These are phyloP conservation scores for Alisma plantagoaquatica DNA, from an alignment of 106 monocot genomes.

Conservation along the genomic window DNA sequence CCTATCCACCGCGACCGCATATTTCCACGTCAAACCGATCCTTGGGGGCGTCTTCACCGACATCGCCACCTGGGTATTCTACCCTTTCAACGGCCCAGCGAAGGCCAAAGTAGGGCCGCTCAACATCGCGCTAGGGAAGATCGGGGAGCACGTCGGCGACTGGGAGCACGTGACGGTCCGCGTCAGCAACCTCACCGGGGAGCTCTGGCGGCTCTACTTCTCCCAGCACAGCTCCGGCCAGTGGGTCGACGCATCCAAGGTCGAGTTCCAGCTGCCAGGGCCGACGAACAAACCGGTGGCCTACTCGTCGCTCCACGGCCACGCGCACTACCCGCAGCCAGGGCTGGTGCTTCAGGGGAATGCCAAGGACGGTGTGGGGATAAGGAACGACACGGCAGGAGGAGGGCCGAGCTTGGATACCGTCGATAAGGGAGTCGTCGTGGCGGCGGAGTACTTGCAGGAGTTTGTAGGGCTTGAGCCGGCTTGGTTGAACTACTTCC, in stretches of 20 bases:
- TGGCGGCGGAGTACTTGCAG: conserved; percentile 42
- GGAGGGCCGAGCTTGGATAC: conserved; percentile 41
- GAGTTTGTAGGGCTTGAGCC: conserved; percentile 23
- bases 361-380: conserved; percentile 25
- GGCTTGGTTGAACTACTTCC: conserved; percentile 55
- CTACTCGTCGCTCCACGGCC: conserved; percentile 59
- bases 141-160: conserved; percentile 83
- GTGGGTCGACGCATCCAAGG: conserved; percentile 47
- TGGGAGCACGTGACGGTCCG: conserved; percentile 89
- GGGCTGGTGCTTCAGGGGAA: conserved; percentile 61
- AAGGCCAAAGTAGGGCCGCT: conserved; percentile 32
- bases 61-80: conserved; percentile 66
- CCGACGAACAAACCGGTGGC: conserved; percentile 42
- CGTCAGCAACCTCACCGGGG: conserved; percentile 65
- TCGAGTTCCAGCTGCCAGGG: conserved; percentile 16
- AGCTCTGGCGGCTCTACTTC: conserved; percentile 53
- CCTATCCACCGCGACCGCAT: conserved; percentile 26
- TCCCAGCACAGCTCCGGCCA: conserved; percentile 58
- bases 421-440: conserved; percentile 25
- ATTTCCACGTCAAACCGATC: conserved; percentile 69
- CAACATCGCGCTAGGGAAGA: conserved; percentile 35
- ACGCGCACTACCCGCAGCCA: conserved; percentile 47
- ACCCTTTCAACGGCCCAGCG: conserved; percentile 76
- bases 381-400: conserved; percentile 50
- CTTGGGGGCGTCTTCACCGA: conserved; percentile 67